phyloP scores from a whole-genome alignment of 495 filamentous ascomycete species.

The Neurospora terricola region DNA sequence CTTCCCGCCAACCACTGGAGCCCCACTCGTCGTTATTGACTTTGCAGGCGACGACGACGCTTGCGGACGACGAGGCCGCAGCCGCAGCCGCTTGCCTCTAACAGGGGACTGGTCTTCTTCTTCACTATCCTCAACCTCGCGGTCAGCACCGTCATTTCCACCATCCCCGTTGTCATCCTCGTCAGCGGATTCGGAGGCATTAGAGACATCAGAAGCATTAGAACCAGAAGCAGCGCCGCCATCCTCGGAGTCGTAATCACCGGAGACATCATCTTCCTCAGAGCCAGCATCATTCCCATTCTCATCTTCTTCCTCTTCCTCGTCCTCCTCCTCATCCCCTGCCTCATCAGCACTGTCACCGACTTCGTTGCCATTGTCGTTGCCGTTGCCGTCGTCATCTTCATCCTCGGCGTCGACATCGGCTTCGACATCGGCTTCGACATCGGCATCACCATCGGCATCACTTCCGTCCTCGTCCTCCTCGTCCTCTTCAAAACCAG shows the following conservation, averaged over 20 bases:
- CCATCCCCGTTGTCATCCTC: neutral
- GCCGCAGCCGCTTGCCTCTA: neutral
- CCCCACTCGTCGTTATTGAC: neutral
- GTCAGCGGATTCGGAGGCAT: neutral
- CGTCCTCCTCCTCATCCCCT: neutral
- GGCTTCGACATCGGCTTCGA: constrained; percentile 5
- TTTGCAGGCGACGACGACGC: neutral
- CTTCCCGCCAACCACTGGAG: neutral
- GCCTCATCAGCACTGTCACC: neutral
- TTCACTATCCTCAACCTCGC: neutral
- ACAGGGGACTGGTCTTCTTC: neutral
- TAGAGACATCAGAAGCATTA: neutral
- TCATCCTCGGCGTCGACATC: neutral
- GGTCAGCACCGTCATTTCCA: neutral
- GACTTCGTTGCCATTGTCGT: constrained; percentile 6
- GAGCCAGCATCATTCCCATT: too few species aligned
- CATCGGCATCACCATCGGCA: constrained; percentile 3
- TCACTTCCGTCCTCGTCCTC: neutral
- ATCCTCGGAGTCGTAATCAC: neutral
- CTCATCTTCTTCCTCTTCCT: neutral
- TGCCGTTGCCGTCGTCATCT: neutral
- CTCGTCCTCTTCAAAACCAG: neutral
- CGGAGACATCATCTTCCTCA: neutral
- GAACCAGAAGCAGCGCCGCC: neutral
- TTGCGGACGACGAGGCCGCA: neutral